A percentile compares a stretch with the other conserved stretches of the same genome.
These are phyloP conservation scores for Trametes cingulata DNA, from an alignment of 768 basidiomycete species.

Conservation along the genomic window DNA sequence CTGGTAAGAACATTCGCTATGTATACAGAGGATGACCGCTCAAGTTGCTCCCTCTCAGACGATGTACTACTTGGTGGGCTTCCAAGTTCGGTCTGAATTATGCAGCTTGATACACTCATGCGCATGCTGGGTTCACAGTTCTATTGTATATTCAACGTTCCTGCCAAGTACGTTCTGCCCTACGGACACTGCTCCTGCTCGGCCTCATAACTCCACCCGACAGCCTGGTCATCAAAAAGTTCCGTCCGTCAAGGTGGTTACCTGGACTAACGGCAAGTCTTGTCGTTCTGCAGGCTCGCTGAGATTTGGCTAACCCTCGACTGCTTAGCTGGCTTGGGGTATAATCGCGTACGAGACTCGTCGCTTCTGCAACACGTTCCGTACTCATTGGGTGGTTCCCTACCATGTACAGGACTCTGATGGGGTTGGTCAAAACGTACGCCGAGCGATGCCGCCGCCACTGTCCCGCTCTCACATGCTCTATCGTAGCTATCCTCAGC, in stretches of 20 bases:
- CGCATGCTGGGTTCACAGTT: background rate
- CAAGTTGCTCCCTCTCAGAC: conserved; percentile 41
- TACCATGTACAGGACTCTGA: conserved; percentile 46
- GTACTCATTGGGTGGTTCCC: no score
- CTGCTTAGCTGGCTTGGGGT: conserved; percentile 59
- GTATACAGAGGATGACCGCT: no score
- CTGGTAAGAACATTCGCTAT: conserved; percentile 40
- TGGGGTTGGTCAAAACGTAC: conserved; percentile 70
- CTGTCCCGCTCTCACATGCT: background rate
- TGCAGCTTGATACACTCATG: no score
- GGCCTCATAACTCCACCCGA: background rate
- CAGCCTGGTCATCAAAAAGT: conserved; percentile 49
- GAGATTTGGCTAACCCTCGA: no score
- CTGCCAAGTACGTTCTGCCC: background rate
- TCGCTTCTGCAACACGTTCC: no score
- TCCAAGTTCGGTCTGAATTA: no score
- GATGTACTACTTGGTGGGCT: conserved; percentile 67
- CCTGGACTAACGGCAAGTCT: conserved; percentile 61
- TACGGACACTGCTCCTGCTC: conserved; percentile 14
- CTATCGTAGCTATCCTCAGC: conserved; percentile 52
- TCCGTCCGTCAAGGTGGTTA: conserved; percentile 70
- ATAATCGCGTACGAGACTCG: conserved; percentile 49
- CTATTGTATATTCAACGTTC: conserved; percentile 2
- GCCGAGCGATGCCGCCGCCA: background rate
- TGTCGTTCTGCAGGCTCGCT: no score